Percentiles rank a stretch among this genome's conserved stretches.
These are phyloP conservation scores for Arthrobotrys sinensis DNA, from an alignment of 2,329 filamentous ascomycete genomes.

Conservation along the genomic window DNA sequence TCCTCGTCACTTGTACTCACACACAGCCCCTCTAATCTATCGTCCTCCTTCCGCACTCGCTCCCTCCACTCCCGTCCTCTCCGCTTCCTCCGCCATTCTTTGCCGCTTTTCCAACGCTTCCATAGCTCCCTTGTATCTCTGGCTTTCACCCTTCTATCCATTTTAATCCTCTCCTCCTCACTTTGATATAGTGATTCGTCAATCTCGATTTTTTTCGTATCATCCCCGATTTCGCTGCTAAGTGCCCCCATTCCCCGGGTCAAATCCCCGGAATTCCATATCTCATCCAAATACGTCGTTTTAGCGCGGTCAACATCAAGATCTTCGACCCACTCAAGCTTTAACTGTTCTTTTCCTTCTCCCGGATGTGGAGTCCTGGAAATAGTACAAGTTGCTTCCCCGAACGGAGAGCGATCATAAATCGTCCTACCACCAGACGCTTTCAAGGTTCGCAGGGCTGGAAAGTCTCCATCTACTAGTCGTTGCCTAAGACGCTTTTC, in stretches of 20 bases:
- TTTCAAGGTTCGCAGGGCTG: neutral
- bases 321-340: neutral
- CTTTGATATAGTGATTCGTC: conserved; percentile 1
- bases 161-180: neutral
- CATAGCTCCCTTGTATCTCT: neutral
- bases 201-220: neutral
- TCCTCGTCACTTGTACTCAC: neutral
- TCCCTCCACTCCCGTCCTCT: neutral
- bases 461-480: neutral
- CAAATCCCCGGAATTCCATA: neutral
- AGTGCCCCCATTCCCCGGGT: too few species aligned
- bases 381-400: neutral
- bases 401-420: neutral
- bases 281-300: neutral
- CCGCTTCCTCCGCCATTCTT: neutral
- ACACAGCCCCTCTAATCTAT: neutral
- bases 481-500: neutral
- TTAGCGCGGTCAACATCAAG: neutral
- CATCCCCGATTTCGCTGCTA: neutral
- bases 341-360: neutral
- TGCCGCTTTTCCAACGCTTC: neutral
- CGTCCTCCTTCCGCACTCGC: neutral
- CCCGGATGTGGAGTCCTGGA: neutral
- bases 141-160: neutral
- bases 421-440: neutral